Conservation (phyloP, 2,329 filamentous ascomycete genomes). For the Ophiostoma sp. region DNA sequence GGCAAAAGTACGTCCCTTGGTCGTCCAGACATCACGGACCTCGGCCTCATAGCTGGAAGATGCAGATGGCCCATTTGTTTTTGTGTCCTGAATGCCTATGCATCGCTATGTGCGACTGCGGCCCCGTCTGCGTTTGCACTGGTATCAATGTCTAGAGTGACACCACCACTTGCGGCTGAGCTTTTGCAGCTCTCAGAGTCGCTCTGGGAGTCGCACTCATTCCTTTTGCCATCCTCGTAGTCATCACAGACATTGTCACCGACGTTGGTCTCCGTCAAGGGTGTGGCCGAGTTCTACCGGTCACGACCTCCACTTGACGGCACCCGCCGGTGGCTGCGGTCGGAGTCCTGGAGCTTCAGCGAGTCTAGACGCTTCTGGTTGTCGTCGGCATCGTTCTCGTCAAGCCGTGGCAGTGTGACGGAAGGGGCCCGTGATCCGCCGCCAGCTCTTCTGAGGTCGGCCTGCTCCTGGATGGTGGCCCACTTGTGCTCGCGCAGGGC, state of each 20-base stretch:
- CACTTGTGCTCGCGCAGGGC: slow-evolving; percentile 78
- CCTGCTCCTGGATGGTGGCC: slow-evolving; percentile 78
- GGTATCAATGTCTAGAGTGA: too few species aligned
- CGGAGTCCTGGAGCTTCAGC: slow-evolving; percentile 80
- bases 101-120: too few species aligned
- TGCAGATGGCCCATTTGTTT: too few species aligned
- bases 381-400: slow-evolving; percentile 80
- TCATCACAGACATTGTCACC: neutral
- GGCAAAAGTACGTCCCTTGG: too few species aligned
- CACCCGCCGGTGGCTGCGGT: slow-evolving; percentile 48
- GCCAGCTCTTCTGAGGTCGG: slow-evolving; percentile 57
- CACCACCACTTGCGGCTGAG: too few species aligned
- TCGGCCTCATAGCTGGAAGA: too few species aligned
- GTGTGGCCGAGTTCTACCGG: slow-evolving; percentile 54
- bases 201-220: slow-evolving; percentile 26
- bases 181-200: neutral
- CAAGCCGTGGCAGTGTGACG: slow-evolving; percentile 44
- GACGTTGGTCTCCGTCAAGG: neutral
- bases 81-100: too few species aligned
- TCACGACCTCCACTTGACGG: slow-evolving; percentile 40
- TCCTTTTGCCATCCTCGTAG: slow-evolving; percentile 41
- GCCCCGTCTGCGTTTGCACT: too few species aligned
- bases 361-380: slow-evolving; percentile 84
- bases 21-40: too few species aligned
- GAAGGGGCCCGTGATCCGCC: slow-evolving; percentile 5